Evolutionary conservation across 2,329 filamentous ascomycete species (phyloP), one percentile per base, ranked within the genome.

Genomic region (Dryadomyces quercus-mongolicae): DNA sequence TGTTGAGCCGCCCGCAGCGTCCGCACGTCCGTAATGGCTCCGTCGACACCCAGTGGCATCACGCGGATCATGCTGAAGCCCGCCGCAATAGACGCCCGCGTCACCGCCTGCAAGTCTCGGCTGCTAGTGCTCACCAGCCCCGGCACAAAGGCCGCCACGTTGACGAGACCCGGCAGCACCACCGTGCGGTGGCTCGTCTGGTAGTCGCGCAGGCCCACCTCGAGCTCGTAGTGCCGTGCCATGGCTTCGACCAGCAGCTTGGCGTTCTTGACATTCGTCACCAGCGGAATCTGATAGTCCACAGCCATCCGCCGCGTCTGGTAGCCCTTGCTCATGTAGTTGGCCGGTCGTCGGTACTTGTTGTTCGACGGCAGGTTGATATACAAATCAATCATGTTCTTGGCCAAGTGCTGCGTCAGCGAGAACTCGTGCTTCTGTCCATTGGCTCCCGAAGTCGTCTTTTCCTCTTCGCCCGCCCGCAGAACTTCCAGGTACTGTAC

Each of bases 341-440:
- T 98, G 63, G 93, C 93, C 36, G 93, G 93, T 61, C 93, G 84
- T 63, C 93, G 83, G 78, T 94, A 98, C 69, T 91, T 88, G 76
- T 98, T 98, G 80, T 82, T 95, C 13, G 93, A 97, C n/a, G 93
- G 93, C 70, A 98, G 71, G 71, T 98, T 98, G 82, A 98, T 96
- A 75, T 98, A 98, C 57, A 98, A 74, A 68, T 97, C 92, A 64
- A 98, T 98, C 69, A 93, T 84, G 73, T 97, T 97, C 74, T 95
- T 97, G 56, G 92, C 87, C 71, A 98, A 74, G 74, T 96, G 92
- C 72, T 97, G 90, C 1, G 90, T 96, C 58, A 98, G 79, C 9
- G 93, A 98, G 74, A 95, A 98, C 71, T 98, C 93, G 0, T 90
- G 88, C 69, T 92, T 91, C 68, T 95, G 88, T 58, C 90, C 85